Evolutionary conservation across 1,284 basidiomycete species (phyloP).

Genomic region (Trichosporon ovoides): DNA sequence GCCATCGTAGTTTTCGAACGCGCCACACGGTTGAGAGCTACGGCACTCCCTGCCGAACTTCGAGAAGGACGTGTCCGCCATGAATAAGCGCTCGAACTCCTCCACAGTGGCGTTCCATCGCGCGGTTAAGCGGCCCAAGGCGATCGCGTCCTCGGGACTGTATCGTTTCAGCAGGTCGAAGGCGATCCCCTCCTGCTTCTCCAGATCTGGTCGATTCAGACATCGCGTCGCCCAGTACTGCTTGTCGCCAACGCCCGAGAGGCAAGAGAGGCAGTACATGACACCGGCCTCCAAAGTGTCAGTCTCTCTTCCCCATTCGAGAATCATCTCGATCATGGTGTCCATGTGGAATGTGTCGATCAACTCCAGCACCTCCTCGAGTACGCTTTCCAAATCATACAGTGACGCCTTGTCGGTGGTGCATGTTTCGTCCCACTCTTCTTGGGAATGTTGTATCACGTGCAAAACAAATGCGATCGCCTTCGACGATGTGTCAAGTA

Average conservation of each 20-base stretch:
- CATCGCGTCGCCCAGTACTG: conserved; percentile 1
- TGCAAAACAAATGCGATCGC: not conserved
- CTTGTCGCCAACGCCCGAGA: not conserved
- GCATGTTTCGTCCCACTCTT: not conserved
- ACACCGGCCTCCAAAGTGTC: not conserved
- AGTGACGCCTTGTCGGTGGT: not conserved
- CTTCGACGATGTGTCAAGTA: not conserved
- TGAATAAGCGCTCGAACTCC: not conserved
- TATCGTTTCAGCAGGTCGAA: not conserved
- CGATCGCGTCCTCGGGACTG: not conserved
- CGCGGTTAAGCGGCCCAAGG: not conserved
- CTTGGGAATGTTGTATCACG: not conserved
- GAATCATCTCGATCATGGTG: not conserved
- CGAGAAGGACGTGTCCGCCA: not conserved
- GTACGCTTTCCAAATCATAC: not conserved
- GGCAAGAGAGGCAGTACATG: not conserved
- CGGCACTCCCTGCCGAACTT: not conserved
- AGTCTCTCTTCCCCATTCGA: not conserved
- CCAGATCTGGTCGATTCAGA: not conserved
- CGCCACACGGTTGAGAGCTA: not conserved
- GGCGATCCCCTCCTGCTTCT: not conserved
- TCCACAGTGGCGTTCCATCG: not conserved
- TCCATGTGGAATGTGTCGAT: conserved; percentile 3
- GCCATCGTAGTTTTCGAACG: not conserved
- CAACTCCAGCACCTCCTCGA: not conserved